Evolutionary conservation across 306 rosid genomes (phyloP).

Genomic region (Senna siamea): DNA sequence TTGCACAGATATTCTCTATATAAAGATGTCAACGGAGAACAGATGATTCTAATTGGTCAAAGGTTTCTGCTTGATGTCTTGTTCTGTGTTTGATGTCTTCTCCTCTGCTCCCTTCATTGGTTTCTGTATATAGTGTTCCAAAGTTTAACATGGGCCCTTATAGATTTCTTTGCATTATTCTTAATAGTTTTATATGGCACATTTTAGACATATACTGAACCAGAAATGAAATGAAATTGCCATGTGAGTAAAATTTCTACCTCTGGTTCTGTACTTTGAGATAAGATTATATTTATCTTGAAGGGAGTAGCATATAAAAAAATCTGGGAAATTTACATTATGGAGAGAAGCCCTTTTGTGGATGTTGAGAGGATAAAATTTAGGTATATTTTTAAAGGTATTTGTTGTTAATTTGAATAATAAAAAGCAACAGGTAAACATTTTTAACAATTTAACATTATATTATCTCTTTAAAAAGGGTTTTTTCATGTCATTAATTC

Average conservation of each 20-base stretch:
- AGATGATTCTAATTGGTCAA: slow-evolving; percentile 64
- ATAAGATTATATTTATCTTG: not conserved
- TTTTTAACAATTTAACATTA: no score
- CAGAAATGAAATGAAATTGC: slow-evolving; percentile 38
- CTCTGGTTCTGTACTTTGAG: slow-evolving; percentile 9
- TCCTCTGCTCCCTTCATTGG: slow-evolving; percentile 34
- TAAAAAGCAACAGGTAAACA: no score
- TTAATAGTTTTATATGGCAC: slow-evolving; percentile 34
- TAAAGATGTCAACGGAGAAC: slow-evolving; percentile 60
- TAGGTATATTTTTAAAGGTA: no score
- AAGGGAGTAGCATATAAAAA: not conserved
- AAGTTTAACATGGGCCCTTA: slow-evolving; percentile 21
- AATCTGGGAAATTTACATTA: not conserved
- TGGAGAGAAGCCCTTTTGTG: not conserved
- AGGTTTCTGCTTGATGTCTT: slow-evolving; percentile 51
- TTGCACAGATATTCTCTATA: slow-evolving; percentile 38
- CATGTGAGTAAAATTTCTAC: slow-evolving; percentile 19
- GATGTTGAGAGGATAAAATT: no score
- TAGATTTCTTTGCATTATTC: slow-evolving; percentile 36
- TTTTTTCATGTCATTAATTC: no score
- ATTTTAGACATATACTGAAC: slow-evolving; percentile 33
- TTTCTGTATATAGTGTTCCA: slow-evolving; percentile 46
- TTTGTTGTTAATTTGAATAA: no score
- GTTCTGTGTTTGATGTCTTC: slow-evolving; percentile 33
- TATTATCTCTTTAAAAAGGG: no score